These are phyloP conservation scores for Colletotrichum liriopes DNA, from an alignment of 2,329 filamentous ascomycete species.

Conservation along the genomic window DNA sequence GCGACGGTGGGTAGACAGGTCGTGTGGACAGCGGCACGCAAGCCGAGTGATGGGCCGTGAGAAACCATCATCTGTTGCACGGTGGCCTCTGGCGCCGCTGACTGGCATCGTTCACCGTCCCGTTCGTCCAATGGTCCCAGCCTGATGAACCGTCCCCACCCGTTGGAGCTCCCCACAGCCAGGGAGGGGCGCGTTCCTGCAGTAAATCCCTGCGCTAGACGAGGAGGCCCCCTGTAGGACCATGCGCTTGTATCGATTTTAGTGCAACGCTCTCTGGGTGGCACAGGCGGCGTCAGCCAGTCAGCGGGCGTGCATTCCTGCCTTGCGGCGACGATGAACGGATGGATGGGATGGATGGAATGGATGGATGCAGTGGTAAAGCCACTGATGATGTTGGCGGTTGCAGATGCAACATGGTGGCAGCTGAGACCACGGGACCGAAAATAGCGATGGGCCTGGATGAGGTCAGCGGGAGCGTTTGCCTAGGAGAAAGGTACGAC, in stretches of 20 bases:
- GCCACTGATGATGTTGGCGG: not conserved
- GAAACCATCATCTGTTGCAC: slow-evolving; percentile 10
- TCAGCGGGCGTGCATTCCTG: slow-evolving; percentile 37
- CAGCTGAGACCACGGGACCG: not conserved
- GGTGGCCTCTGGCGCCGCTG: slow-evolving; percentile 22
- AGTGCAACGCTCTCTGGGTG: slow-evolving; percentile 39
- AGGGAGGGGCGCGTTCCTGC: slow-evolving; percentile 44
- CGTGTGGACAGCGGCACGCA: not conserved
- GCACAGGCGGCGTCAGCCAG: slow-evolving; percentile 31
- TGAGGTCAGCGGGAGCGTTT: not conserved
- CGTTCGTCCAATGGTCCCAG: slow-evolving; percentile 18
- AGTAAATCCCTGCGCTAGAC: slow-evolving; percentile 38
- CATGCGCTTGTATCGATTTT: slow-evolving; percentile 34
- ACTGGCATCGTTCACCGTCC: slow-evolving; percentile 4
- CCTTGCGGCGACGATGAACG: slow-evolving; percentile 2
- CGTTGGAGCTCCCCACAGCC: slow-evolving; percentile 11
- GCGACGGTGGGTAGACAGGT: not conserved
- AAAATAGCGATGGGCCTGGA: not conserved
- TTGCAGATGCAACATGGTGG: not conserved
- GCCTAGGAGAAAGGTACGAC: not conserved
- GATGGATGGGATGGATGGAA: slow-evolving; percentile 11
- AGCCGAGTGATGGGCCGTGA: not conserved
- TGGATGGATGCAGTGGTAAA: not conserved
- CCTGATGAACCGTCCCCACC: slow-evolving; percentile 33
- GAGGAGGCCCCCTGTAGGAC: slow-evolving; percentile 34